Base-by-base conservation (phyloP, 1,139 yeast genomes). In the Hyphopichia wangnamkhiaoensis region DNA sequence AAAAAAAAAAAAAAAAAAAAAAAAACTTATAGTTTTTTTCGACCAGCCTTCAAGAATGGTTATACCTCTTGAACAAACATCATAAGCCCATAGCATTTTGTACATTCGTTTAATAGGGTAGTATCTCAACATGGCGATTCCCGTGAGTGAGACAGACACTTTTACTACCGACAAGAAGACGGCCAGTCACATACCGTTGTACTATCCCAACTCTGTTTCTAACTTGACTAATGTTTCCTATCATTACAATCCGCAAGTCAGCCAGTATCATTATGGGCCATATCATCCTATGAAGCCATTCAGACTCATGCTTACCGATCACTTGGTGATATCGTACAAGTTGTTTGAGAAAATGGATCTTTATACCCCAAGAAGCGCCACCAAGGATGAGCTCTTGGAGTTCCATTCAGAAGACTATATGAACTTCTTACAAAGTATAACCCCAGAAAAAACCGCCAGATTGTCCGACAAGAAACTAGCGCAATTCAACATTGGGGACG, bases 241-340 rank as follows among this genome's bases (percentile, higher is more conserved):
- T 61, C 97, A 90, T 59, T 89, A 79, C 63, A 90, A 90, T 58
- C 89, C 94, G 27, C 82, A 84, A 40, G 95, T 85, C 0, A 75
- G 89, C 4, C 77, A 81, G 51, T 89, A 83, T 61, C 97, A 89
- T 56, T 90, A 86, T 62, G 98, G 98, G 12, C 86, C 89, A 0
- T 78, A 82, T 44, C 98, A 93, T 63, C 98, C 98, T 10, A 93
- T 93, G 98, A 93, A 93, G 58, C 98, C 98, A n/a, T 89, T 93
- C 61, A 68, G 98, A 45, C 71, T 93, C 41, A 85, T 91, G 91
- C 74, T 93, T 15, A 93, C 98, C 0, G 98, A 93, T 63, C 97
- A 90, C 60, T 67, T 93, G 47, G 94, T 93, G 33, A 79, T 85
- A 19, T 81, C 87, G 5, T 93, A 93, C 63, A 89, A 89, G 44